These are phyloP conservation scores for Saccharomyces mikatae DNA, from an alignment of 805 yeast genomes.

Conservation along the genomic window DNA sequence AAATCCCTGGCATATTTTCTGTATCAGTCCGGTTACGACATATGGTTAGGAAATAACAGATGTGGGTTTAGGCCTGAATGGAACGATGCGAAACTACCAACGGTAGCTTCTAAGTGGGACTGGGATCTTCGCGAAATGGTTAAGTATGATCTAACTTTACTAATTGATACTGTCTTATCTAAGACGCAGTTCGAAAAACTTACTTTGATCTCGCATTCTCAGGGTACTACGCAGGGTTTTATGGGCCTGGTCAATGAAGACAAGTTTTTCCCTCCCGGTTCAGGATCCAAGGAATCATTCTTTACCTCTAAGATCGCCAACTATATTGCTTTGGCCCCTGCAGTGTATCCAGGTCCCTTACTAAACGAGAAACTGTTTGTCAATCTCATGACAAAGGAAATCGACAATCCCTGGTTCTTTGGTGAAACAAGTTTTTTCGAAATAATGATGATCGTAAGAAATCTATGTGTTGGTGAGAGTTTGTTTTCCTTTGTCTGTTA, in stretches of 20 bases:
- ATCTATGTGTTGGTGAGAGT: slow-evolving; percentile 38
- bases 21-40: slow-evolving; percentile 57
- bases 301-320: slow-evolving; percentile 50
- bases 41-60: slow-evolving; percentile 88
- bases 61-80: slow-evolving; percentile 78
- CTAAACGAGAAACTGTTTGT: slow-evolving; percentile 55
- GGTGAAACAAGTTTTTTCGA: slow-evolving; percentile 77
- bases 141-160: slow-evolving; percentile 60
- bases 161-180: slow-evolving; percentile 53
- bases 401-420: slow-evolving; percentile 44
- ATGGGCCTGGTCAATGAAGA: slow-evolving; percentile 45
- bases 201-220: slow-evolving; percentile 75
- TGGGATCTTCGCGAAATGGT: slow-evolving; percentile 88
- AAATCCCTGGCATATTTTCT: slow-evolving; percentile 62
- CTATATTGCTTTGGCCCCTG: slow-evolving; percentile 80
- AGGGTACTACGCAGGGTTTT: slow-evolving; percentile 84
- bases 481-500: slow-evolving; percentile 60
- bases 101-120: slow-evolving; percentile 56
- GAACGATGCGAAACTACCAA: slow-evolving; percentile 17
- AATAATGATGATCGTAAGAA: slow-evolving; percentile 54
- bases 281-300: slow-evolving; percentile 20
- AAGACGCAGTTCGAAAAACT: slow-evolving; percentile 37
- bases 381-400: slow-evolving; percentile 45
- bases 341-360: slow-evolving; percentile 76
- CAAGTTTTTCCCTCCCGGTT: neutral